Evolutionary conservation across 202 grass and related monocot genomes (phyloP).

Genomic region (Hordeum pubiflorum): DNA sequence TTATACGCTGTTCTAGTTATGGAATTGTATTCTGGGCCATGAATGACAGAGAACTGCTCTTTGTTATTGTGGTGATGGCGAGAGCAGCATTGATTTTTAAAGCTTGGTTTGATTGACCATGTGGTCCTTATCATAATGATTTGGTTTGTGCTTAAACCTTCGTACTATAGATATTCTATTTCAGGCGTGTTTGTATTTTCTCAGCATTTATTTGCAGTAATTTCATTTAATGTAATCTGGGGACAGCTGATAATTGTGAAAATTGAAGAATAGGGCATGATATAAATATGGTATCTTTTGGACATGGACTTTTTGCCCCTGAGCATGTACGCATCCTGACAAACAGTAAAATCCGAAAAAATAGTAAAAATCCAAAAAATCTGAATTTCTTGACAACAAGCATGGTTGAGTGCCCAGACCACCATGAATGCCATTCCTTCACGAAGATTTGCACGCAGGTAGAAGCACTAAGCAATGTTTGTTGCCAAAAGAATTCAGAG

Average conservation of each 20-base stretch:
- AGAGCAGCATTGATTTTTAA: background rate
- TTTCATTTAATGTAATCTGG: background rate
- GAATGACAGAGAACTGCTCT: background rate
- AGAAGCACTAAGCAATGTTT: background rate
- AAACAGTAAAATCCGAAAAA: background rate
- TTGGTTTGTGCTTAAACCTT: background rate
- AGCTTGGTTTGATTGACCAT: background rate
- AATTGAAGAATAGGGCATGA: constrained; percentile 1
- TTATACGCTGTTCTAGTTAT: background rate
- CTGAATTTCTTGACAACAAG: background rate
- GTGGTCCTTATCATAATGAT: background rate
- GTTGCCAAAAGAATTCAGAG: no score
- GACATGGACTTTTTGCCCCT: background rate
- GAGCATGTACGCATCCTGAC: background rate
- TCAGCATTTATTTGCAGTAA: background rate
- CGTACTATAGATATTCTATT: background rate
- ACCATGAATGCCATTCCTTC: background rate
- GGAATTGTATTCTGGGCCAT: background rate
- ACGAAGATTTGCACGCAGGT: background rate
- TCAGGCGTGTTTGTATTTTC: background rate
- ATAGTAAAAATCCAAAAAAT: background rate
- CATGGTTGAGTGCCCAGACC: background rate
- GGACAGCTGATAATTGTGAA: background rate
- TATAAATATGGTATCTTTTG: background rate
- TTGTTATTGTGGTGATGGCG: background rate